Evolutionary conservation across 2,329 filamentous ascomycete genomes (phyloP).

Genomic region (Xylaria sp.): DNA sequence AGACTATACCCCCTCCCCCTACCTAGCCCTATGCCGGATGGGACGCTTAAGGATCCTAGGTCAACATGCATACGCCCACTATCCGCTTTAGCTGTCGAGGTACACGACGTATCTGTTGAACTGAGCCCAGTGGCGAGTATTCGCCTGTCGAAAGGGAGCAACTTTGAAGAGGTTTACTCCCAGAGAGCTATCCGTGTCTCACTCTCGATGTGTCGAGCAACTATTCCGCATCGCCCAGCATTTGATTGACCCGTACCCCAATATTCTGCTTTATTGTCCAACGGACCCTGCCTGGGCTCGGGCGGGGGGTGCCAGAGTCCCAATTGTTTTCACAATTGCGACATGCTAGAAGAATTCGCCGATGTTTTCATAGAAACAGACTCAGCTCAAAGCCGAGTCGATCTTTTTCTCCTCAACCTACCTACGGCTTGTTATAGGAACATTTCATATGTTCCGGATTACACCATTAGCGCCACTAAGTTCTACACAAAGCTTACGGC

Average conservation of each 20-base stretch:
- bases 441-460: conserved; percentile 46
- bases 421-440: conserved; percentile 47
- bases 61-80: conserved; percentile 31
- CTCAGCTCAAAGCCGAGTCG: conserved; percentile 32
- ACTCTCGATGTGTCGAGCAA: conserved; percentile 41
- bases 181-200: conserved; percentile 33
- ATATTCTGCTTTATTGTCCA: conserved; percentile 33
- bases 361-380: conserved; percentile 21
- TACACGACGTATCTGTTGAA: conserved; percentile 37
- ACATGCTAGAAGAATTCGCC: conserved; percentile 27
- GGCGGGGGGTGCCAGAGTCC: conserved; percentile 37
- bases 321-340: conserved; percentile 43
- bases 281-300: neutral
- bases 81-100: conserved; percentile 32
- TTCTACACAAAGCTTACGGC: conserved; percentile 42
- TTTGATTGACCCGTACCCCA: conserved; percentile 45
- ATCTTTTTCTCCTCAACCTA: conserved; percentile 45
- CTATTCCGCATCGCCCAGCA: conserved; percentile 44
- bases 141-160: conserved; percentile 36
- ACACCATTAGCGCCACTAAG: conserved; percentile 40
- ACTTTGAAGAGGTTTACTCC: conserved; percentile 34
- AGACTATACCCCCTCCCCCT: neutral
- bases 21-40: neutral
- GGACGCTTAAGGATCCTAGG: conserved; percentile 20
- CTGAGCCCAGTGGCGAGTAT: conserved; percentile 28